Percentiles rank a stretch among this genome's conserved stretches.
phyloP scores from a whole-genome alignment of 169 alveolate species.

The Neospora caninum region DNA sequence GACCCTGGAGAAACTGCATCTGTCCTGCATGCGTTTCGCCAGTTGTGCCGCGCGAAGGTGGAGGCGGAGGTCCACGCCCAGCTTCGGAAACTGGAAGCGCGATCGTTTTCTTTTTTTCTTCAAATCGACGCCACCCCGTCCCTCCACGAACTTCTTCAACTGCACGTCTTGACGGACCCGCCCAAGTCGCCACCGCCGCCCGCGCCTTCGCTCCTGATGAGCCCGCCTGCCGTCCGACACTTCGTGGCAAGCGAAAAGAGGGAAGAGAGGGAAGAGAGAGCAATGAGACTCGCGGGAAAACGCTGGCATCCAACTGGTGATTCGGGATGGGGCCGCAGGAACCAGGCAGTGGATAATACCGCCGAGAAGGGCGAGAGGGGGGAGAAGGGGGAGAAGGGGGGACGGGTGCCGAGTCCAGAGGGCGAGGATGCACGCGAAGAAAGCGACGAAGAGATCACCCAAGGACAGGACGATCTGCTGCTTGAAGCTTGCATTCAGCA shows the following conservation, averaged over 20 bases:
- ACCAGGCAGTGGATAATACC: too few relatives aligned
- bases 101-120: not conserved
- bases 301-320: too few relatives aligned
- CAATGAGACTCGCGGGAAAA: too few relatives aligned
- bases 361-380: too few relatives aligned
- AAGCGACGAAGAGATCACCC: not conserved
- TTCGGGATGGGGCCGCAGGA: too few relatives aligned
- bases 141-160: slow-evolving; percentile 31
- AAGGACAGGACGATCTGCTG: not conserved
- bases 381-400: too few relatives aligned
- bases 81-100: not conserved
- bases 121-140: not conserved
- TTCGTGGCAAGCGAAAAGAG: not conserved
- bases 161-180: slow-evolving; percentile 23
- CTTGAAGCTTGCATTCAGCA: not conserved
- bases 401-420: not conserved
- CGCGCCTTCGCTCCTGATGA: not conserved
- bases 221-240: not conserved
- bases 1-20: not conserved
- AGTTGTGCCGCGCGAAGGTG: not conserved
- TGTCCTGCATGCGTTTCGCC: not conserved
- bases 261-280: too few relatives aligned
- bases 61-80: not conserved
- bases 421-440: not conserved
- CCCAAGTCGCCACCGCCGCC: not conserved